Percentiles rank a stretch among this genome's conserved stretches.
These are phyloP conservation scores for Phialophora tarda DNA, from an alignment of 2,329 filamentous ascomycete species.

Conservation along the genomic window DNA sequence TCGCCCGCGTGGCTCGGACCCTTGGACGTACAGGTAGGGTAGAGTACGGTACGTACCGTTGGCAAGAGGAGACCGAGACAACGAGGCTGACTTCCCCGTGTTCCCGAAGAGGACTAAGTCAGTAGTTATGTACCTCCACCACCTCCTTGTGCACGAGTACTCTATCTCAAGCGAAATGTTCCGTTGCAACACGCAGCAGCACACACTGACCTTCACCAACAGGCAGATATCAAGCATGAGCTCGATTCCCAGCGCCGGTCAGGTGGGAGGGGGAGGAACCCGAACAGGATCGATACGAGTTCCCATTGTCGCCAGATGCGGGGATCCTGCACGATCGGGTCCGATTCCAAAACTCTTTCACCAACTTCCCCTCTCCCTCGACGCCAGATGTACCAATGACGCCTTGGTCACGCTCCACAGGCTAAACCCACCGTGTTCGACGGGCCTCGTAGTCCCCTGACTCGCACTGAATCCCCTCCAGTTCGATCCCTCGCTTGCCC, in stretches of 20 bases:
- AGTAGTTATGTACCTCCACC: background rate
- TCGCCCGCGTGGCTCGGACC: background rate
- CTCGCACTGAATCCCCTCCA: background rate
- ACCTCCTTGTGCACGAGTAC: background rate
- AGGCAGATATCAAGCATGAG: background rate
- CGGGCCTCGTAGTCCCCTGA: background rate
- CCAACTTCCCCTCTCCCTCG: background rate
- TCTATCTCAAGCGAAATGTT: background rate
- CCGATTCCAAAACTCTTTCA: background rate
- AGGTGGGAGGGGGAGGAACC: background rate
- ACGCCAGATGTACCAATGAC: background rate
- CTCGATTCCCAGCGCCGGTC: background rate
- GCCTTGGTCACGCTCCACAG: background rate
- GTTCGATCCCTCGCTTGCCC: background rate
- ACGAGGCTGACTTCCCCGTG: background rate
- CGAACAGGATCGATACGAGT: background rate
- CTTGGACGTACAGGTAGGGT: background rate
- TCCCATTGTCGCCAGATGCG: background rate
- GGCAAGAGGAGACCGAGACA: background rate
- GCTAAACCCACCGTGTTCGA: constrained; percentile 28
- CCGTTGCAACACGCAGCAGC: no score
- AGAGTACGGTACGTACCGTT: background rate
- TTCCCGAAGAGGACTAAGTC: background rate
- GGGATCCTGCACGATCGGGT: background rate
- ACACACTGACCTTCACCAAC: no score